Base-by-base conservation (phyloP, 2,329 filamentous ascomycete genomes). In the Exophiala alcalophila region DNA sequence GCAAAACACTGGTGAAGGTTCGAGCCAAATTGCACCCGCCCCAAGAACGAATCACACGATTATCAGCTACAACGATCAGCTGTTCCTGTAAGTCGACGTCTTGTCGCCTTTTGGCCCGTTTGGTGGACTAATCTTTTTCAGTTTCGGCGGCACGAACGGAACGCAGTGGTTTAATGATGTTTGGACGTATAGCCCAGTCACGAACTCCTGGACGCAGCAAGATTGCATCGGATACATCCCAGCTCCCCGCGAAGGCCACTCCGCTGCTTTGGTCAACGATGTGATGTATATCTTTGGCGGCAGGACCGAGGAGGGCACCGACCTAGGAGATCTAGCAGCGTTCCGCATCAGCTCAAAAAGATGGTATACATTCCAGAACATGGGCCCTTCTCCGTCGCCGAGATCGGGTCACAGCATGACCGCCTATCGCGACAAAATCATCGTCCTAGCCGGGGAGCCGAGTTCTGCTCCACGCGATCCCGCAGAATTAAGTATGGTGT, bases 361-460 rank as follows among this genome's bases (percentile, higher is more conserved):
- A 47, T 98, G 92, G 92, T 98, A 97, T 64, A 98, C 92, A 24
- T 98, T 98, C 67, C 92, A 98, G 61, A 98, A 98, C 61, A 98
- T 98, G 92, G 92, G 92, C 0, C 90, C 90, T 3, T 94, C 90
- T 1, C 92, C 92, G 0, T 96, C 90, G 3, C 83, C 92, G 21
- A 78, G 92, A 47, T 97, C 91, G 11, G 92, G 92, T 1, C 92
- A 98, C 64, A 96, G 89, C 64, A 97, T 98, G 92, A 97, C 92
- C 2, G 83, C 89, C 2, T 87, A 91, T 50, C 88, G 87, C 20
- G 96, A 95, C 64, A 86, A 90, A 47, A 83, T 98, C 50, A 83
- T 97, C 33, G 87, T 97, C 27, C 74, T 97, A 21, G 94, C 87
- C 25, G 92, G 92, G 52, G 94, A 98, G 65, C 92, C 92, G 10